These are phyloP conservation scores for Panicum miliaceum DNA, from an alignment of 176 grass and related monocot species.

Conservation along the genomic window DNA sequence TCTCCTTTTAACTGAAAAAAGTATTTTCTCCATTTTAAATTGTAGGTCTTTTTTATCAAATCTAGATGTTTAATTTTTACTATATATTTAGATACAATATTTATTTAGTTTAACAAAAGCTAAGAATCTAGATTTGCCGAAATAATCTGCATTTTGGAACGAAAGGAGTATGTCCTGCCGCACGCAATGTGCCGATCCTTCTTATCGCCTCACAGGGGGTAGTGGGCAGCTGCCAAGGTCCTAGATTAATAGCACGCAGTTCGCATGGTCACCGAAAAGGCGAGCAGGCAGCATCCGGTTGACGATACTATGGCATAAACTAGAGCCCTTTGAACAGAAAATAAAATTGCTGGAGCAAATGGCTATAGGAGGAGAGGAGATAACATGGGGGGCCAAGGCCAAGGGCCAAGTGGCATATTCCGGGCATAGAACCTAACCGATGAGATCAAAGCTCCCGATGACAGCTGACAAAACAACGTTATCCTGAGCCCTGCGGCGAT, in stretches of 20 bases:
- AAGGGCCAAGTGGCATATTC: constrained; percentile 54
- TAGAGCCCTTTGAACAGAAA: neutral
- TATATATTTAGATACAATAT: no score
- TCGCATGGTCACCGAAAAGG: constrained; percentile 31
- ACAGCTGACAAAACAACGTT: constrained; percentile 49
- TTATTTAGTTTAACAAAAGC: no score
- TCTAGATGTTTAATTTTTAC: no score
- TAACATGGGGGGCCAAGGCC: constrained; percentile 10
- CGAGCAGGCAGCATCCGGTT: constrained; percentile 3
- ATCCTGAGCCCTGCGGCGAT: constrained; percentile 1
- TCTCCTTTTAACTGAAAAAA: no score
- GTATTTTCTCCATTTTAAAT: no score
- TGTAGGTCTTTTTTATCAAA: no score
- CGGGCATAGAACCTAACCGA: constrained; percentile 45
- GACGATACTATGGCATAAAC: constrained; percentile 10
- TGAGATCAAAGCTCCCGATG: constrained; percentile 37
- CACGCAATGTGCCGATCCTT: neutral
- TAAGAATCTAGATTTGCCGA: no score
- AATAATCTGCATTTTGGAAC: no score
- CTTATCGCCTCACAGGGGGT: neutral
- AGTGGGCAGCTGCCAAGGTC: neutral
- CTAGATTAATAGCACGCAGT: constrained; percentile 37
- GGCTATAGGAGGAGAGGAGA: neutral
- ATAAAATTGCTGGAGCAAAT: neutral
- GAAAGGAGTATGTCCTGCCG: neutral